Evolutionary conservation across 805 yeast species (phyloP).

Genomic region (Lipomyces yamadae): DNA sequence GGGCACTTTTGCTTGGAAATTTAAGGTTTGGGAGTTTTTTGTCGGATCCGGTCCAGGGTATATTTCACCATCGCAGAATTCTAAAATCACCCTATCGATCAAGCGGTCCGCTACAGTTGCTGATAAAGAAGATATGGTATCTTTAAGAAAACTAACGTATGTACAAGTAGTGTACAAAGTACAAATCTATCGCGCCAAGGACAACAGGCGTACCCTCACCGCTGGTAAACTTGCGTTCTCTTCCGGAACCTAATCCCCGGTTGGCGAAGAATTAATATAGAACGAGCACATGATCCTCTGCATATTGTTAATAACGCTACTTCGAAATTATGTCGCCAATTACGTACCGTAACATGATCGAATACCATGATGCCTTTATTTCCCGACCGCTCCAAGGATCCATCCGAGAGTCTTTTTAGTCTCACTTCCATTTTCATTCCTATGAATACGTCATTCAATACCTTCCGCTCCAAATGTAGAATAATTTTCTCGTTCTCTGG

Average conservation of each 20-base stretch:
- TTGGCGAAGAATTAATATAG: slow-evolving; percentile 3
- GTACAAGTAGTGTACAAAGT: too few species aligned
- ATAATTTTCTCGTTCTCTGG: slow-evolving; percentile 1
- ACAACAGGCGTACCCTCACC: too few species aligned
- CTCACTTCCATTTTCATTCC: slow-evolving; percentile 11
- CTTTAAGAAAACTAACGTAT: too few species aligned
- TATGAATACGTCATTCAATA: background rate
- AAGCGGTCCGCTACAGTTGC: too few species aligned
- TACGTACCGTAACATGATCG: slow-evolving; percentile 6
- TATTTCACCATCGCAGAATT: too few species aligned
- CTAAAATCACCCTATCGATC: too few species aligned
- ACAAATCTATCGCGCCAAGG: too few species aligned
- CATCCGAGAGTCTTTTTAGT: slow-evolving; percentile 5
- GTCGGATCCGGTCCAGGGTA: too few species aligned
- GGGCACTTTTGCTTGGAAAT: too few species aligned
- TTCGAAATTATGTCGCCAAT: background rate
- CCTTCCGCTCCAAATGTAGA: slow-evolving; percentile 2
- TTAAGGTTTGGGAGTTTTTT: background rate
- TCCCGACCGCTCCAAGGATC: background rate
- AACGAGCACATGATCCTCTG: slow-evolving; percentile 11
- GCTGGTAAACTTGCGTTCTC: background rate
- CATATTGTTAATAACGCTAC: background rate
- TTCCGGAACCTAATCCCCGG: background rate
- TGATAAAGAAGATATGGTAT: too few species aligned
- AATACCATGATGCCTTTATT: slow-evolving; percentile 4